phyloP scores from a whole-genome alignment of 1,139 yeast species.

The Saccharomycopsis hybrid region DNA sequence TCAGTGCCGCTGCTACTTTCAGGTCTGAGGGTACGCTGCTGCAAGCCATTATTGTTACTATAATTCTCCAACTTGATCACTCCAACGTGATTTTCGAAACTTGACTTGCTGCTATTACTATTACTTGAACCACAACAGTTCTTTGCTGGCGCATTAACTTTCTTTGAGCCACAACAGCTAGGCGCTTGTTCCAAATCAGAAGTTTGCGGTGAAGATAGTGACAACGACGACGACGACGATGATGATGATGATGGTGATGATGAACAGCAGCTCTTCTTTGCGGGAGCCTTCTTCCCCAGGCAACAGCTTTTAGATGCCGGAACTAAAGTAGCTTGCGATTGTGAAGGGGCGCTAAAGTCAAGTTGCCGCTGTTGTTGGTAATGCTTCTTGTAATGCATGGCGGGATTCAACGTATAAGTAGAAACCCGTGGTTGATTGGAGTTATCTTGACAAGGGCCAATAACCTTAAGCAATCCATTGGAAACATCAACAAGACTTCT shows the following conservation, averaged over 20 bases:
- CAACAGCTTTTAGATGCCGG: constrained; percentile 1
- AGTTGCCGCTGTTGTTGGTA: too few relatives aligned
- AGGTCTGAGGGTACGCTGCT: too few relatives aligned
- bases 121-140: background rate
- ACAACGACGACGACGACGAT: too few relatives aligned
- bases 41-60: too few relatives aligned
- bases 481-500: constrained; percentile 43
- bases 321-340: too few relatives aligned
- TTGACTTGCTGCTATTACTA: background rate
- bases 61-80: constrained; percentile 8
- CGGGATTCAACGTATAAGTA: constrained; percentile 17
- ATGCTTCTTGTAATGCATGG: too few relatives aligned
- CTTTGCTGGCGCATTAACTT: background rate
- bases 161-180: too few relatives aligned
- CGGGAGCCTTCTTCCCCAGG: background rate
- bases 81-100: constrained; percentile 7
- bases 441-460: constrained; percentile 24
- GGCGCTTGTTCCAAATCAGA: background rate
- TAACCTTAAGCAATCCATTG: constrained; percentile 30
- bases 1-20: too few relatives aligned
- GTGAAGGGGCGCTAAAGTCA: too few relatives aligned
- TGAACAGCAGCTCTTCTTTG: background rate
- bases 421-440: constrained; percentile 7
- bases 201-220: too few relatives aligned
- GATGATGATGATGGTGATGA: too few relatives aligned